These are phyloP conservation scores for Ascoidea asiatica DNA, from an alignment of 805 yeast genomes.

Conservation along the genomic window DNA sequence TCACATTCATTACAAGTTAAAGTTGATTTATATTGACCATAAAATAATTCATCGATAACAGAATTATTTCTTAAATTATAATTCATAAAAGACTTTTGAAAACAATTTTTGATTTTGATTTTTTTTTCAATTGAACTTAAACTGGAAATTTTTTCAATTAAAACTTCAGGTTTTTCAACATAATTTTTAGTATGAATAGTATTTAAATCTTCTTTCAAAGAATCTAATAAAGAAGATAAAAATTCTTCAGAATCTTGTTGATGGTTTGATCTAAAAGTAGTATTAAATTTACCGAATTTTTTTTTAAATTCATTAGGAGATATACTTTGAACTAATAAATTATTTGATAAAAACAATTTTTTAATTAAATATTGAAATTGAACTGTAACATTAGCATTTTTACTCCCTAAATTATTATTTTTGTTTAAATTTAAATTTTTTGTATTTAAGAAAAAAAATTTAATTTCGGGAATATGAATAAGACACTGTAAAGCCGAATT, in stretches of 20 bases:
- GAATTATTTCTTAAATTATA: constrained; percentile 78
- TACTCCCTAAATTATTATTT: constrained; percentile 70
- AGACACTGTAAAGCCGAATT: constrained; percentile 88
- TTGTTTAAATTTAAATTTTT: constrained; percentile 58
- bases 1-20: constrained; percentile 76
- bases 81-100: constrained; percentile 66
- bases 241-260: constrained; percentile 96
- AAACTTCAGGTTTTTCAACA: constrained; percentile 74
- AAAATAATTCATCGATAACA: constrained; percentile 70
- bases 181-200: constrained; percentile 73
- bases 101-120: constrained; percentile 52
- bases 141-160: constrained; percentile 45
- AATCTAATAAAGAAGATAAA: constrained; percentile 75
- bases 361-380: constrained; percentile 62
- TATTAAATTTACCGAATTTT: constrained; percentile 66
- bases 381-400: constrained; percentile 66
- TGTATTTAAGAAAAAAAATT: constrained; percentile 56
- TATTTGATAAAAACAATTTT: constrained; percentile 24
- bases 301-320: constrained; percentile 71
- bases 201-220: constrained; percentile 85
- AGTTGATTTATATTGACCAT: constrained; percentile 85
- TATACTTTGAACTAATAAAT: constrained; percentile 15
- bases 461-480: constrained; percentile 72
- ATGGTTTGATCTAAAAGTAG: constrained; percentile 64
- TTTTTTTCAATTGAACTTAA: constrained; percentile 33